Evolutionary conservation across 371 early-diverging fungal genomes (phyloP), one percentile per base, ranked within the genome.

Genomic region (Amoeboaphelidium occidentale): DNA sequence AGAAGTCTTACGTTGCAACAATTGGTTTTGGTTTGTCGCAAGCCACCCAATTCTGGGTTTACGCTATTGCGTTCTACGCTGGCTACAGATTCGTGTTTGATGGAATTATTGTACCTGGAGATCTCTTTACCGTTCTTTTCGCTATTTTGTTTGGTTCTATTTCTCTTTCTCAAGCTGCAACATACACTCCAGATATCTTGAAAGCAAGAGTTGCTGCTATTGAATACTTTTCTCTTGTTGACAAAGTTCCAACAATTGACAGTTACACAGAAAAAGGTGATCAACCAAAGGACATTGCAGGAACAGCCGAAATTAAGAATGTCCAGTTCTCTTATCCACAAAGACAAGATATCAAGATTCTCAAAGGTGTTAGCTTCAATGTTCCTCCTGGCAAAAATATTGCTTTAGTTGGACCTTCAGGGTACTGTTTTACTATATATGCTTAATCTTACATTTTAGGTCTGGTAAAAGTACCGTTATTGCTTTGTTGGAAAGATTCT

Each of bases 401-500:
- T n/a, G 90, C 87, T 2, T 59, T 89, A 14, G 87, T 86, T 1
- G 90, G 90, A 3, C 73, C 80, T 2, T 74, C 74, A 3, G 89
- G 89, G 10, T 82, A 83, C 53, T 6, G 21, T 48, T 41, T 43
- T 4, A 17, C 24, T 24, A 43, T 21, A 4, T 48, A 25, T 44
- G 43, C 46, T 46, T 20, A 14, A 14, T 17, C 27, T 48, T 48
- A 21, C 6, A 12, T n/a, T 22, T 10, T 10, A 23, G 25, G 43
- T 48, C 42, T 28, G 88, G 92, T 41, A 88, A 88, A 60, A 72
- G 73, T 14, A 87, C 92, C 0, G 72, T 75, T 10, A 72, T 87
- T 55, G 76, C 75, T 52, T 70, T 88, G 57, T 56, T 90, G 23
- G 77, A 83, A 64, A 75, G 92, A 0, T 81, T 80, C 63, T 92